phyloP scores from a whole-genome alignment of 352 stramenopile genomes.

The Phytophthora lateralis region DNA sequence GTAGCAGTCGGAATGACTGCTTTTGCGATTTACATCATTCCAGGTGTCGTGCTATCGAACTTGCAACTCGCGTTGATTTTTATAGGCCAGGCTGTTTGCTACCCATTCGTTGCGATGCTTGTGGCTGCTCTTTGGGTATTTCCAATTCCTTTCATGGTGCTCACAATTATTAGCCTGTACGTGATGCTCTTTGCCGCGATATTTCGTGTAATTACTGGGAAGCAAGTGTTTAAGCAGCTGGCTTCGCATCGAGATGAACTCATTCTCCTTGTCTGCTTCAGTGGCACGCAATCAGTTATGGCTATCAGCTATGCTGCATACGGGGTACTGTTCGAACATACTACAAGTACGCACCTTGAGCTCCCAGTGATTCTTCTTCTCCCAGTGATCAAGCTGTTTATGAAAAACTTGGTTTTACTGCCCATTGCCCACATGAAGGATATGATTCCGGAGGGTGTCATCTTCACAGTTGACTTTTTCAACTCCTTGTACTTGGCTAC shows the following conservation, averaged over 20 bases:
- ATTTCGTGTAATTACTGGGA: slow-evolving; percentile 25
- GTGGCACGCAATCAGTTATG: slow-evolving; percentile 18
- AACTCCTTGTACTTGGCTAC: slow-evolving; percentile 46
- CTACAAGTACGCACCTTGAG: slow-evolving; percentile 12
- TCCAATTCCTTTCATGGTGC: slow-evolving; percentile 30
- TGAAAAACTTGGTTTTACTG: slow-evolving; percentile 39
- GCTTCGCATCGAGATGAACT: slow-evolving; percentile 11
- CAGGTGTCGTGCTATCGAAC: slow-evolving; percentile 15
- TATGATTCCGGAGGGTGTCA: slow-evolving; percentile 35
- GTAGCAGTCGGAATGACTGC: slow-evolving; percentile 9
- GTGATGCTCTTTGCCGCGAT: slow-evolving; percentile 17
- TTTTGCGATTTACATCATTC: slow-evolving; percentile 22
- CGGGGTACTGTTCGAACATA: slow-evolving; percentile 16
- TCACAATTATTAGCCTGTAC: slow-evolving; percentile 21
- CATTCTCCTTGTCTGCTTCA: slow-evolving; percentile 24
- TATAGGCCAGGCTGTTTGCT: slow-evolving; percentile 7
- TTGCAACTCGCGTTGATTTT: slow-evolving; percentile 17
- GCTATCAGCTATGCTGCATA: slow-evolving; percentile 25
- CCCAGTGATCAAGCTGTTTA: slow-evolving; percentile 36
- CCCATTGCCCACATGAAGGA: slow-evolving; percentile 29
- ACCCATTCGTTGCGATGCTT: slow-evolving; percentile 13
- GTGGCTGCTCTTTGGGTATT: slow-evolving; percentile 29
- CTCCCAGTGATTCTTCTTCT: slow-evolving; percentile 31
- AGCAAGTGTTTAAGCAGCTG: slow-evolving; percentile 16
- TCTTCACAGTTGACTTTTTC: slow-evolving; percentile 54